Conservation (phyloP, 202 grass and related monocot species). For the Setaria viridis region DNA sequence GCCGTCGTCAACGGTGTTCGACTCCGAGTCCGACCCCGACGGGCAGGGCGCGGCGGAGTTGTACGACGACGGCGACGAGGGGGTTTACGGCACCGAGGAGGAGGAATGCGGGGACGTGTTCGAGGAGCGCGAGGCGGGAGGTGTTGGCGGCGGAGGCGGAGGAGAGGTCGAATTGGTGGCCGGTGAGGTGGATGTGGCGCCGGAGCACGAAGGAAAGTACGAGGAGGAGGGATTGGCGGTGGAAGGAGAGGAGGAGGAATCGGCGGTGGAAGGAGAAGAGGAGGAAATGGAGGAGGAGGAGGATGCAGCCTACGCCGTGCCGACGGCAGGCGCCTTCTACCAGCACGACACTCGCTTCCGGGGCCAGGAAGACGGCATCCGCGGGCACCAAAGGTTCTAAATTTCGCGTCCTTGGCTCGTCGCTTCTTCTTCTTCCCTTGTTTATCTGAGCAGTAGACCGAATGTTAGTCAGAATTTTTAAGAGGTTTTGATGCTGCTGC, state of each 20-base stretch:
- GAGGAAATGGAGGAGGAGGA: constrained; percentile 36
- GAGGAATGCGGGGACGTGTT: constrained; percentile 46
- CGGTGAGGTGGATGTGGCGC: neutral
- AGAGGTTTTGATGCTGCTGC: neutral
- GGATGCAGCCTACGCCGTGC: constrained; percentile 55
- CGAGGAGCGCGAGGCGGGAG: constrained; percentile 35
- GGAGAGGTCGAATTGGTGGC: constrained; percentile 25
- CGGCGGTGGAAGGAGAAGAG: constrained; percentile 7
- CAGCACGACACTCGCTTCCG: constrained; percentile 85
- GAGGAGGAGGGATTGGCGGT: constrained; percentile 14
- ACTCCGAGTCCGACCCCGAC: constrained; percentile 56
- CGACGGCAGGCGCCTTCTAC: constrained; percentile 64
- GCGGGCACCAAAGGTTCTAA: constrained; percentile 43
- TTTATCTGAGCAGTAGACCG: neutral
- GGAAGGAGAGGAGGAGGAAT: neutral
- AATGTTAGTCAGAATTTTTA: neutral
- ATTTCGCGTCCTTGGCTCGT: constrained; percentile 18
- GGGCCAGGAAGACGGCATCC: constrained; percentile 45
- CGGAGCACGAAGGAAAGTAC: constrained; percentile 20
- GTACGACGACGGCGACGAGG: constrained; percentile 57
- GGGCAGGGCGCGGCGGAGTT: constrained; percentile 59
- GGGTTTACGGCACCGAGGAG: constrained; percentile 49
- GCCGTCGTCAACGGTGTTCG: constrained; percentile 2
- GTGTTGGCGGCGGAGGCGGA: neutral
- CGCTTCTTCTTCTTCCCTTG: neutral